Conservation (phyloP, 805 yeast species). For the Metschnikowia chrysomelidarum region DNA sequence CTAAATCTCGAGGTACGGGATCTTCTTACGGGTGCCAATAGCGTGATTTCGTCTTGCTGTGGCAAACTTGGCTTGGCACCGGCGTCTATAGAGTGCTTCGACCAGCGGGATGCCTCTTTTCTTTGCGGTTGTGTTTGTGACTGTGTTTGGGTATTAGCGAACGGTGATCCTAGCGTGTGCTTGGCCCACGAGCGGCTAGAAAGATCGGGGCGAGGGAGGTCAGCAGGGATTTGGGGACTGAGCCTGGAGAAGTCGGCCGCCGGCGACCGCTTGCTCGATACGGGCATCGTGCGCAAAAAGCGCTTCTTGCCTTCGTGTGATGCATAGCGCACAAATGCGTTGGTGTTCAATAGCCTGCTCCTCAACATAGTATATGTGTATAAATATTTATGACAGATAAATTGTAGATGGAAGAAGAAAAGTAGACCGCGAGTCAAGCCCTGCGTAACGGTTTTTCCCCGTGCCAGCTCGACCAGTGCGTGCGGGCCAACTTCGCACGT, state of each 20-base stretch:
- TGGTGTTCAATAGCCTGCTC: constrained; percentile 10
- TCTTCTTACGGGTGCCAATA: constrained; percentile 23
- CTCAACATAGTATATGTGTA: too few relatives aligned
- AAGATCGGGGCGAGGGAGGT: constrained; percentile 5
- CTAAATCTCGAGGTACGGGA: constrained; percentile 33
- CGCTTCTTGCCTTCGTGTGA: constrained; percentile 22
- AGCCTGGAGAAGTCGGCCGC: constrained; percentile 14
- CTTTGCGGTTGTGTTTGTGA: constrained; percentile 1
- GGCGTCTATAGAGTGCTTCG: constrained; percentile 24
- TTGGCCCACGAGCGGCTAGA: constrained; percentile 13
- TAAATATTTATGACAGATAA: not conserved
- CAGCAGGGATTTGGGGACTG: constrained; percentile 10
- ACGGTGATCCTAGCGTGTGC: constrained; percentile 9
- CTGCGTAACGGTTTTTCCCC: constrained; percentile 4
- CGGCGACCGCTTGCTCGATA: constrained; percentile 13
- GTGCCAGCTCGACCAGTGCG: constrained; percentile 2
- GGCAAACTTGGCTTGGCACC: constrained; percentile 1
- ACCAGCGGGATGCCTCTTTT: constrained; percentile 26
- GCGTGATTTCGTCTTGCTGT: constrained; percentile 2
- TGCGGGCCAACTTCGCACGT: constrained; percentile 7
- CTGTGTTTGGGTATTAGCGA: constrained; percentile 3
- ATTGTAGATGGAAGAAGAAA: constrained; percentile 1
- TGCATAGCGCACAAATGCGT: constrained; percentile 15
- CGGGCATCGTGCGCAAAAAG: constrained; percentile 28
- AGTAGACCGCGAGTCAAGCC: not conserved